phyloP scores from a whole-genome alignment of 257 asterid species.

The Scutellaria baicalensis region DNA sequence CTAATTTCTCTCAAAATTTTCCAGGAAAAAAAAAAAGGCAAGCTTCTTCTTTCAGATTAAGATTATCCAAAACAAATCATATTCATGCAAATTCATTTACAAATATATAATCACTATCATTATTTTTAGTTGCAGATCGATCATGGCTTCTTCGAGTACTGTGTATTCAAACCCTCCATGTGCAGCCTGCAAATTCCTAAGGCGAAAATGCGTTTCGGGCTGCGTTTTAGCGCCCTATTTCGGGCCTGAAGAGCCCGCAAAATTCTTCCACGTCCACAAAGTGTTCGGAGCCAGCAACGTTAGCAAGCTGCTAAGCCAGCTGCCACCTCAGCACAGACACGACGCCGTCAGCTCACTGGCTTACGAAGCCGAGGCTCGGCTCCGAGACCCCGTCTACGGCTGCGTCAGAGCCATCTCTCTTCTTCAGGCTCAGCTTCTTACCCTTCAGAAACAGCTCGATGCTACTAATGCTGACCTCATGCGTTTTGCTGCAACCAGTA shows the following conservation, averaged over 20 bases:
- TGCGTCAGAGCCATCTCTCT: slow-evolving; percentile 74
- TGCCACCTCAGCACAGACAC: slow-evolving; percentile 61
- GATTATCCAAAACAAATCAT: no score
- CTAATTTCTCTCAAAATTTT: not conserved
- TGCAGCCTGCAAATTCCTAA: slow-evolving; percentile 80
- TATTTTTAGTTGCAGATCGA: no score
- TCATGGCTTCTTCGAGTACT: slow-evolving; percentile 54
- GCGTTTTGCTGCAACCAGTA: slow-evolving; percentile 23
- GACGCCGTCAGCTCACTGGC: slow-evolving; percentile 78
- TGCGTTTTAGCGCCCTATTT: slow-evolving; percentile 65
- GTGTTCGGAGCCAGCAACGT: slow-evolving; percentile 82
- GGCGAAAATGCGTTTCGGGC: slow-evolving; percentile 61
- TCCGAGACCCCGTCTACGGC: slow-evolving; percentile 70
- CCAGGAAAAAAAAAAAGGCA: not conserved
- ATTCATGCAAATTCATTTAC: no score
- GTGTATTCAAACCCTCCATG: slow-evolving; percentile 65
- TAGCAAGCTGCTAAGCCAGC: slow-evolving; percentile 54
- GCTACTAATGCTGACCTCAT: slow-evolving; percentile 62
- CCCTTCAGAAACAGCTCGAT: slow-evolving; percentile 59
- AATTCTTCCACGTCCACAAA: slow-evolving; percentile 63
- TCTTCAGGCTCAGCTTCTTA: slow-evolving; percentile 53
- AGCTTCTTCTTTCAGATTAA: not conserved
- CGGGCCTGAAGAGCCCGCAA: slow-evolving; percentile 75
- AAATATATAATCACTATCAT: not conserved
- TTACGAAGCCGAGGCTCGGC: slow-evolving; percentile 74